Conservation (phyloP, 306 rosid genomes). For the Morella rubra region DNA sequence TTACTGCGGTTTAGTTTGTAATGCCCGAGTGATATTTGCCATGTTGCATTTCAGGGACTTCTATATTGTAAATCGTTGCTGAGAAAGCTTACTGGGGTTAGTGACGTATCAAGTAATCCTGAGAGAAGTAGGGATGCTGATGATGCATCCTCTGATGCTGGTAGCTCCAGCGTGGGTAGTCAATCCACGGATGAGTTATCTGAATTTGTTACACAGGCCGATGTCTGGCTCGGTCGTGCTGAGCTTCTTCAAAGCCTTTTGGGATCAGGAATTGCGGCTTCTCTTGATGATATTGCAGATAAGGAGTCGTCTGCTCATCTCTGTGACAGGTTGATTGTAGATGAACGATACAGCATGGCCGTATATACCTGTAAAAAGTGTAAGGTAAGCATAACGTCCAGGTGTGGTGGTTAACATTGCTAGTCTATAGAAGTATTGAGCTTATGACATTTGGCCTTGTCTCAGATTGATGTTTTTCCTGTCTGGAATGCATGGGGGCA, state of each 20-base stretch:
- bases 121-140: constrained; percentile 88
- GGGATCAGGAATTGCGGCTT: constrained; percentile 97
- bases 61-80: constrained; percentile 76
- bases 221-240: constrained; percentile 87
- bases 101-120: constrained; percentile 58
- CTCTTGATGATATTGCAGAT: constrained; percentile 94
- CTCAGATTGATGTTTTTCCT: constrained; percentile 93
- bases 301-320: constrained; percentile 83
- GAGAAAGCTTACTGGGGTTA: constrained; percentile 78
- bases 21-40: constrained; percentile 16
- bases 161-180: constrained; percentile 92
- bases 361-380: constrained; percentile 96
- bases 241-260: constrained; percentile 95
- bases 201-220: constrained; percentile 69
- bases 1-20: constrained; percentile 22
- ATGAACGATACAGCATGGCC: constrained; percentile 96
- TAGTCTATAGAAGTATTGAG: constrained; percentile 27
- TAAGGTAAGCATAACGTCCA: constrained; percentile 57
- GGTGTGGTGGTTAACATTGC: constrained; percentile 21
- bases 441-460: constrained; percentile 31
- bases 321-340: constrained; percentile 86
- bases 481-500: constrained; percentile 99
- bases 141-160: constrained; percentile 93
- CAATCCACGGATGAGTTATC: constrained; percentile 91
- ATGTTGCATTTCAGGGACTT: constrained; percentile 66